These are phyloP conservation scores for Yarrowia sp. DNA, from an alignment of 805 yeast species.

Conservation along the genomic window DNA sequence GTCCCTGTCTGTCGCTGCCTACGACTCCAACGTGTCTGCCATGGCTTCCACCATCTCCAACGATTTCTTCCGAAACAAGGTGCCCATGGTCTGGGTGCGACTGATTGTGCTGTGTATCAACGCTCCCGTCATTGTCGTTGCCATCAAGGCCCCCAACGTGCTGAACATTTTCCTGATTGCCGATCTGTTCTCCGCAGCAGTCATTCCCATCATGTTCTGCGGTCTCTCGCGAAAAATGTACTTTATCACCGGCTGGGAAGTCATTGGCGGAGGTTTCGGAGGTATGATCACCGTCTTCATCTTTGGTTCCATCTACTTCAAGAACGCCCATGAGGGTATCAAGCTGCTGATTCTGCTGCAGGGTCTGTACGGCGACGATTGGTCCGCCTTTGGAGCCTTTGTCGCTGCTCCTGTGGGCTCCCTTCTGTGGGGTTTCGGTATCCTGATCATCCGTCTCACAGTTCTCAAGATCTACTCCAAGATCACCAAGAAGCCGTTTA, in stretches of 20 bases:
- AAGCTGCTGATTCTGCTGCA: constrained; percentile 64
- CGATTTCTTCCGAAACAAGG: constrained; percentile 84
- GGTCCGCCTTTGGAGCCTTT: constrained; percentile 96
- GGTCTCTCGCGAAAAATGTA: constrained; percentile 74
- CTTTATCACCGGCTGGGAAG: constrained; percentile 79
- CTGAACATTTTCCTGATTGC: constrained; percentile 89
- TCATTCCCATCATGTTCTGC: constrained; percentile 81
- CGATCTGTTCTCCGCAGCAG: constrained; percentile 84
- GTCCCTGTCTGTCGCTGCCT: constrained; percentile 82
- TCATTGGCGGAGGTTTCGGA: constrained; percentile 82
- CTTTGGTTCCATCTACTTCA: constrained; percentile 83
- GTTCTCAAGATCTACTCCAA: constrained; percentile 48
- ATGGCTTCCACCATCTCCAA: constrained; percentile 87
- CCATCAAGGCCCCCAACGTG: constrained; percentile 80
- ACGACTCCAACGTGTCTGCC: constrained; percentile 89
- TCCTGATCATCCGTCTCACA: constrained; percentile 53
- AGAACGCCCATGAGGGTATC: constrained; percentile 76
- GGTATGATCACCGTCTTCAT: constrained; percentile 81
- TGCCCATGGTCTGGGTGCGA: constrained; percentile 71
- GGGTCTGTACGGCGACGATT: constrained; percentile 81
- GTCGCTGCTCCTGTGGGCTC: constrained; percentile 90
- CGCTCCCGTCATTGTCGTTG: constrained; percentile 86
- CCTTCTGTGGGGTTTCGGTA: constrained; percentile 60
- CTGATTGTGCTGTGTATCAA: constrained; percentile 73
- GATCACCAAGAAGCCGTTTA: constrained; percentile 51